Conservation (phyloP, 495 filamentous ascomycete species). For the Cetradonia linearis region DNA sequence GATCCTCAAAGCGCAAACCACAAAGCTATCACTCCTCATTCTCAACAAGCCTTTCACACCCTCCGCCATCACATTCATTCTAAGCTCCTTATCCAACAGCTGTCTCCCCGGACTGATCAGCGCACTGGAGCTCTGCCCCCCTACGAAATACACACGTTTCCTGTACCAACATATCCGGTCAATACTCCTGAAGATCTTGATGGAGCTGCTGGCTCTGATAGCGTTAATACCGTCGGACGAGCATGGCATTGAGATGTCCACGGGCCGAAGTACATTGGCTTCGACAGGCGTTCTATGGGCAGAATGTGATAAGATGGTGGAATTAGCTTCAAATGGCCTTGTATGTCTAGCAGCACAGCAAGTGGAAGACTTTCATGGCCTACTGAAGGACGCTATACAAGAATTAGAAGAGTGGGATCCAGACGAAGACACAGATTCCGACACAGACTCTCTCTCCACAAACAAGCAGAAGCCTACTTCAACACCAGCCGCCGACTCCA, state of each 20-base stretch:
- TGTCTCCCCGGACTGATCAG: slow-evolving; percentile 63
- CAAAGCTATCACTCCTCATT: slow-evolving; percentile 74
- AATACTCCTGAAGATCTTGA: slow-evolving; percentile 30
- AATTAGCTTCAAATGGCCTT: slow-evolving; percentile 53
- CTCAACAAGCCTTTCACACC: slow-evolving; percentile 78
- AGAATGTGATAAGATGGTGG: slow-evolving; percentile 60
- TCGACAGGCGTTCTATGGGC: slow-evolving; percentile 45
- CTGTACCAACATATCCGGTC: slow-evolving; percentile 44
- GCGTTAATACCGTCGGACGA: slow-evolving; percentile 19
- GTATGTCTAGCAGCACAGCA: slow-evolving; percentile 49
- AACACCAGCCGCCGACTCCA: neutral
- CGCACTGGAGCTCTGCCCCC: slow-evolving; percentile 52
- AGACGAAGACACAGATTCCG: slow-evolving; percentile 43
- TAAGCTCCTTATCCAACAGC: slow-evolving; percentile 53
- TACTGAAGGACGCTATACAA: slow-evolving; percentile 67
- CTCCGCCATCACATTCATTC: slow-evolving; percentile 55
- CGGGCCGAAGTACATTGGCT: slow-evolving; percentile 22
- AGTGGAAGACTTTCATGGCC: slow-evolving; percentile 55
- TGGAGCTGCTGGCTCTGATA: slow-evolving; percentile 34
- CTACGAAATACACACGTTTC: slow-evolving; percentile 45
- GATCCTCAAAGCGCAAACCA: slow-evolving; percentile 68
- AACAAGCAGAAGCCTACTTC: slow-evolving; percentile 22
- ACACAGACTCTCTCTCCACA: slow-evolving; percentile 30
- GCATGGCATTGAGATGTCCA: slow-evolving; percentile 26
- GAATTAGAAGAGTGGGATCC: slow-evolving; percentile 78